phyloP scores from a whole-genome alignment of 2,329 filamentous ascomycete genomes.

The Helicocarpus griseus region DNA sequence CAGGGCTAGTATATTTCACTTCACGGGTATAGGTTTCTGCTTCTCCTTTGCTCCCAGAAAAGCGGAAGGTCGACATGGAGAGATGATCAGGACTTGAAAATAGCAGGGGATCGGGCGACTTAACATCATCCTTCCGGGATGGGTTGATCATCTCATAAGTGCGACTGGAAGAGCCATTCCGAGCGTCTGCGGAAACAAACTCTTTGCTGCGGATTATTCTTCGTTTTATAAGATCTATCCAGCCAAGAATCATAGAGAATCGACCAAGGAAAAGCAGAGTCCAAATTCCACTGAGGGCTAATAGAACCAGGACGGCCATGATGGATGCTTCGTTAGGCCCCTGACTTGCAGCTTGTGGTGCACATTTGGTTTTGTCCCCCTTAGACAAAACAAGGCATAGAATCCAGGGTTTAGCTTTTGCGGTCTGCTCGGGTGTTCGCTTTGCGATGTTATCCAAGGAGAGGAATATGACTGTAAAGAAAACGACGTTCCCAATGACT shows the following conservation, averaged over 20 bases:
- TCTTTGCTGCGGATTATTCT: conserved; percentile 51
- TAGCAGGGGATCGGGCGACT: conserved; percentile 25
- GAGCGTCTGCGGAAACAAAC: conserved; percentile 81
- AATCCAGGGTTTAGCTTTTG: conserved; percentile 57
- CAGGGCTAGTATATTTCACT: conserved; percentile 38
- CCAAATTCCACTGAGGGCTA: conserved; percentile 82
- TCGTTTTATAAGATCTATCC: conserved; percentile 56
- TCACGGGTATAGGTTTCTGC: conserved; percentile 32
- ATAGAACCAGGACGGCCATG: conserved; percentile 68
- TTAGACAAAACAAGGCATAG: conserved; percentile 53
- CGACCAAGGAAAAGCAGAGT: conserved; percentile 71
- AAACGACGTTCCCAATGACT: conserved; percentile 83
- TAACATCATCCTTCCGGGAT: conserved; percentile 14
- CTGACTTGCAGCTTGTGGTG: conserved; percentile 48
- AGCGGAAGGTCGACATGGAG: conserved; percentile 14
- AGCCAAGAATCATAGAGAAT: conserved; percentile 75
- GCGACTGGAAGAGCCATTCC: conserved; percentile 54
- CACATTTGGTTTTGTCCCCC: conserved; percentile 58
- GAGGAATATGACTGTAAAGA: conserved; percentile 87
- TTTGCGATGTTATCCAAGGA: conserved; percentile 68
- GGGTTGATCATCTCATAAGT: conserved; percentile 67
- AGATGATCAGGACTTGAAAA: conserved; percentile 20
- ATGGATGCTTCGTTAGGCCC: conserved; percentile 69
- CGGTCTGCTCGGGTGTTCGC: conserved; percentile 44
- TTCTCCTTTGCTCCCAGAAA: conserved; percentile 16